Conservation (phyloP, 768 basidiomycete species). For the Agaricus blazei region DNA sequence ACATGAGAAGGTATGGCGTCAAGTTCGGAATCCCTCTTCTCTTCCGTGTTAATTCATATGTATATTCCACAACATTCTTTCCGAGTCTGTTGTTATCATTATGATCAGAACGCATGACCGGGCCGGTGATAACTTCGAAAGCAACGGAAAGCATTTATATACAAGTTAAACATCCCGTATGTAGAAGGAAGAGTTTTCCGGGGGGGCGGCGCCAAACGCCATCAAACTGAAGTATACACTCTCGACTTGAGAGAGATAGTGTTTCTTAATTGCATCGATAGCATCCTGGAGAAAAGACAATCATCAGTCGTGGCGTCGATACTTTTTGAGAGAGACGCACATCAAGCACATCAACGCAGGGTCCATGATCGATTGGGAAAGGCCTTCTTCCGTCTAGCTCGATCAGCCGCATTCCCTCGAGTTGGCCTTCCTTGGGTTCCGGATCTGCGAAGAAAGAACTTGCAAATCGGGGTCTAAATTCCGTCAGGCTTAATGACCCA, state of each 20-base stretch:
- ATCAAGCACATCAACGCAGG: constrained; percentile 51
- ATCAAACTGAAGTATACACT: constrained; percentile 67
- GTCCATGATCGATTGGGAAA: constrained; percentile 79
- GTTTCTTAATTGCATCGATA: constrained; percentile 54
- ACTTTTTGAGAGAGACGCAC: constrained; percentile 26
- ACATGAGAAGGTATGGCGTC: too few species aligned
- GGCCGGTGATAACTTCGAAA: neutral
- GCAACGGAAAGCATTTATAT: neutral
- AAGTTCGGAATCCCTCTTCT: too few species aligned
- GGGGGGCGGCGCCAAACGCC: constrained; percentile 32
- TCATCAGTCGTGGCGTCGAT: neutral
- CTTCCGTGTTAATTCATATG: too few species aligned
- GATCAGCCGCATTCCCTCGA: constrained; percentile 48
- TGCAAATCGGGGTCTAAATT: neutral
- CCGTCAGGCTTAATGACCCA: neutral
- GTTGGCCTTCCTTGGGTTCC: constrained; percentile 12
- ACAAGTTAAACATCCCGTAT: neutral
- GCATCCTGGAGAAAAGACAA: constrained; percentile 44
- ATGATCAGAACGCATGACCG: too few species aligned
- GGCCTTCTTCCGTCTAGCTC: constrained; percentile 80
- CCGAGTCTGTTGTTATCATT: too few species aligned
- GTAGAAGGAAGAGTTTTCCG: constrained; percentile 2
- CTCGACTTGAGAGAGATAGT: constrained; percentile 48
- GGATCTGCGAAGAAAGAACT: neutral
- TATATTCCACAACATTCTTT: too few species aligned